Conservation (phyloP, 1,284 basidiomycete species). For the Trichosporon sp. region DNA sequence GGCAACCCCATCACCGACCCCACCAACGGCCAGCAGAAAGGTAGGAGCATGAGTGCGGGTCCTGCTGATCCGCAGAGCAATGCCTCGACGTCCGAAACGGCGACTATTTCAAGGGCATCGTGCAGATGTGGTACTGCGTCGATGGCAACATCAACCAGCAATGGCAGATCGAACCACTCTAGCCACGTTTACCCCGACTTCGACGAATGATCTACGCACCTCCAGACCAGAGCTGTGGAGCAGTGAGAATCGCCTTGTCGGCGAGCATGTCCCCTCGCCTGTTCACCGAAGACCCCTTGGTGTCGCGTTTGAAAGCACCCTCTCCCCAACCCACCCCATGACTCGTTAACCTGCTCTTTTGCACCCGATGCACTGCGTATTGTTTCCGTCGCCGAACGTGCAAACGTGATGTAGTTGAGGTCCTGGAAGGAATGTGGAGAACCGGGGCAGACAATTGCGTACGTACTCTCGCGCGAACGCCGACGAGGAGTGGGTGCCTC, state of each 20-base stretch:
- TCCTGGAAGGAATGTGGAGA: background rate
- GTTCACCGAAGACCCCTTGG: too few species aligned
- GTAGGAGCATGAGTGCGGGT: background rate
- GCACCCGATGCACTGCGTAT: background rate
- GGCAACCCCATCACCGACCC: slow-evolving; percentile 4
- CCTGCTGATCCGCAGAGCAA: background rate
- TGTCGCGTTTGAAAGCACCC: too few species aligned
- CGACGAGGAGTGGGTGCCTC: background rate
- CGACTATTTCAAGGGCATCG: background rate
- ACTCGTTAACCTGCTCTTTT: too few species aligned
- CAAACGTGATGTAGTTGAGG: background rate
- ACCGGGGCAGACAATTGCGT: background rate
- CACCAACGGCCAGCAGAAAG: background rate
- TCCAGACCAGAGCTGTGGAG: too few species aligned
- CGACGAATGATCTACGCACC: too few species aligned
- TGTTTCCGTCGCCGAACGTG: too few species aligned
- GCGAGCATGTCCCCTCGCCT: too few species aligned
- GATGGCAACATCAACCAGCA: background rate
- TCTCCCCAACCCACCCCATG: too few species aligned
- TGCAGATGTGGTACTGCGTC: slow-evolving; percentile 7
- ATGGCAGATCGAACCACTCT: background rate
- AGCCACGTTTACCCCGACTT: background rate
- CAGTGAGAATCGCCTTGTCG: too few species aligned
- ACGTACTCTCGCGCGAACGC: background rate
- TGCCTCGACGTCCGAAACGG: background rate